Evolutionary conservation across 192 early-diverging fungal species (phyloP), one percentile per base, ranked within the genome.

Genomic region (Piromyces sp.): DNA sequence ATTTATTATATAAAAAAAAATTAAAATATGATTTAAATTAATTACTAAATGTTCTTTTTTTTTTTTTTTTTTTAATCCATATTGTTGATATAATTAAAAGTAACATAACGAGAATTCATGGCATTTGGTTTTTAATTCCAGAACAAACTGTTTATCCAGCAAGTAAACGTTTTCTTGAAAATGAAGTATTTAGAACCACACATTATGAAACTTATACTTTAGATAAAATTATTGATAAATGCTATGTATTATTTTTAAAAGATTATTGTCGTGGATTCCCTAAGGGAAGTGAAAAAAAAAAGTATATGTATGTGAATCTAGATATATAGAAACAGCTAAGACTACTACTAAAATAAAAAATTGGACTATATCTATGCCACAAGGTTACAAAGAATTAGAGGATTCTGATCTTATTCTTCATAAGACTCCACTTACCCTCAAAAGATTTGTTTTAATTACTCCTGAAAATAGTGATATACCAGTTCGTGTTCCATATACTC

Each of bases 141-240:
- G 89, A 94, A 79, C 90, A 93, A 85, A 93, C 88, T n/a, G 84
- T 87, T 13, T 88, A 92, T 78, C 88, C 87, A 51, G 87, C 87
- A n/a, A 87, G 83, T 30, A 83, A 86, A 14, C 85, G 85, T 38
- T 94, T 94, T 82, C 88, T 88, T 78, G 87, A 90, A 58, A 89
- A 91, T 14, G 93, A 94, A 81, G 90, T 94, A 5, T 87, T 94
- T 81, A 92, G 91, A 84, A 90, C 90, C 13, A 89, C 84, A 79
- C 87, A 87, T 79, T 78, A 84, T 29, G 90, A 91, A 37, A 86
- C 89, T 17, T 89, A 92, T 81, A 37, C 82, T 40, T 82, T 88
- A 22, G 79, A 82, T 79, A 89, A 92, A 29, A 91, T 94, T 79
- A 80, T 89, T 26, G 93, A 89, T 4, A 87, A 86, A 51, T 93